Evolutionary conservation across 495 filamentous ascomycete genomes (phyloP).

Genomic region (Pseudomonodictys pantanalensis): DNA sequence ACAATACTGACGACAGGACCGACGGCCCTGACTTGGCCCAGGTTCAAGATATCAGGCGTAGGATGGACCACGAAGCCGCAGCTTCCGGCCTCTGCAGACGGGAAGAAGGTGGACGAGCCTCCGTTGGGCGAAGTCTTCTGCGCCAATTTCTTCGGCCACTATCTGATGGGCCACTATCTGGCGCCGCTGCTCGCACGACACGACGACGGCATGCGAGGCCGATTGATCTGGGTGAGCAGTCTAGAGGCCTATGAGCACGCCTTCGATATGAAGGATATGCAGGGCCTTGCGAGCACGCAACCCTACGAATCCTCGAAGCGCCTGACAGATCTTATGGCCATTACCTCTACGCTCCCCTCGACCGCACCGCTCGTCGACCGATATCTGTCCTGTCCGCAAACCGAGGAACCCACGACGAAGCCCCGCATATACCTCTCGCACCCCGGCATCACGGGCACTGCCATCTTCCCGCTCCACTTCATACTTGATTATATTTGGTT

Average conservation of each 20-base stretch:
- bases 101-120: slow-evolving; percentile 45
- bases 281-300: slow-evolving; percentile 57
- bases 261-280: slow-evolving; percentile 68
- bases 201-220: slow-evolving; percentile 45
- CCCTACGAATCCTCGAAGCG: slow-evolving; percentile 87
- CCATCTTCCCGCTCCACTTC: slow-evolving; percentile 67
- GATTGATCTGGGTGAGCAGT: slow-evolving; percentile 82
- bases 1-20: slow-evolving; percentile 62
- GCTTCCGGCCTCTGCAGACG: slow-evolving; percentile 13
- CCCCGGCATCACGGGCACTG: slow-evolving; percentile 80
- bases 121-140: slow-evolving; percentile 77
- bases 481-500: slow-evolving; percentile 65
- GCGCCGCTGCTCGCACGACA: slow-evolving; percentile 63
- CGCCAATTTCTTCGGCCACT: slow-evolving; percentile 93
- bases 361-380: slow-evolving; percentile 54
- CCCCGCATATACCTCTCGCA: slow-evolving; percentile 76
- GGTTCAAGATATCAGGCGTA: slow-evolving; percentile 62
- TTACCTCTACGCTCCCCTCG: slow-evolving; percentile 68
- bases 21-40: slow-evolving; percentile 71
- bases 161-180: slow-evolving; percentile 79
- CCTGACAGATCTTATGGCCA: slow-evolving; percentile 73
- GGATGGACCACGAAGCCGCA: slow-evolving; percentile 55
- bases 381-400: slow-evolving; percentile 42
- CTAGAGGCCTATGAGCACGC: slow-evolving; percentile 61
- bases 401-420: not conserved